phyloP scores from a whole-genome alignment of 2,329 filamentous ascomycete genomes.

The Alternaria panax region DNA sequence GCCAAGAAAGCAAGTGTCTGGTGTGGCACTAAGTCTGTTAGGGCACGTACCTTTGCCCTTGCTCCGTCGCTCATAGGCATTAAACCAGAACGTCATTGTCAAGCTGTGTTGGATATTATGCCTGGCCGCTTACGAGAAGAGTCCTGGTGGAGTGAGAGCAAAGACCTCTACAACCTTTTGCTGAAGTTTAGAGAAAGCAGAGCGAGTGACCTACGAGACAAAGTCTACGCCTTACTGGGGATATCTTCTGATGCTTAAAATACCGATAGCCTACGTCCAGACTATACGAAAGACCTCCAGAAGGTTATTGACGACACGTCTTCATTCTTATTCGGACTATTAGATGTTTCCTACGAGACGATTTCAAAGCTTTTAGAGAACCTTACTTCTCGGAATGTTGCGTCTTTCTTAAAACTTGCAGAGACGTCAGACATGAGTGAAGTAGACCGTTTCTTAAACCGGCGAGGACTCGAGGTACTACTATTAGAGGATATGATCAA shows the following conservation, averaged over 20 bases:
- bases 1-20: slow-evolving; percentile 10
- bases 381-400: not conserved
- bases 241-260: slow-evolving; percentile 25
- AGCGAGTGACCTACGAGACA: slow-evolving; percentile 28
- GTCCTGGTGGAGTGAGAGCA: slow-evolving; percentile 30
- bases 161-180: slow-evolving; percentile 24
- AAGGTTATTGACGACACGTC: not conserved
- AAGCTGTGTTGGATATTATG: slow-evolving; percentile 34
- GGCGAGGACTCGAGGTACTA: not conserved
- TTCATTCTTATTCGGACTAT: not conserved
- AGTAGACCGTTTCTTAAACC: not conserved
- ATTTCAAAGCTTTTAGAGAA: not conserved
- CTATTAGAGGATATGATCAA: not conserved
- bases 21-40: too few relatives aligned
- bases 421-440: not conserved
- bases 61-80: slow-evolving; percentile 9
- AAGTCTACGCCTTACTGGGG: slow-evolving; percentile 29
- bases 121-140: slow-evolving; percentile 14
- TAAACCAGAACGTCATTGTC: slow-evolving; percentile 9
- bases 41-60: slow-evolving; percentile 15
- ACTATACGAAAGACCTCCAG: not conserved
- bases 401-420: not conserved
- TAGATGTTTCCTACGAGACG: rapidly evolving
- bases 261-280: not conserved
- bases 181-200: slow-evolving; percentile 24